Base-by-base conservation (phyloP, 2,329 filamentous ascomycete species). In the Metarhizium guizhouense region DNA sequence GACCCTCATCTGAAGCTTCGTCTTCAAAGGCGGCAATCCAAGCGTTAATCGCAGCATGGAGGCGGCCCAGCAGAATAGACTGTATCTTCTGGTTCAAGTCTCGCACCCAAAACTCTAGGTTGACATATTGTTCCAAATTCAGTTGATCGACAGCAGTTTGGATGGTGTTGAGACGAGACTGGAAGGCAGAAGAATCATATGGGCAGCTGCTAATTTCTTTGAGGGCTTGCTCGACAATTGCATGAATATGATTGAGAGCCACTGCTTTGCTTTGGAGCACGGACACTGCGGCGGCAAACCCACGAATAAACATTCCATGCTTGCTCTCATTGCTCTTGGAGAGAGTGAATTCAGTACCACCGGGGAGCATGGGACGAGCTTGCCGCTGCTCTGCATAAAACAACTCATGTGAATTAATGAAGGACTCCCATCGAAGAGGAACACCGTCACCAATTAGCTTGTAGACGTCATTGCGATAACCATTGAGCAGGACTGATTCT, bases 101-200 rank as follows among this genome's bases (percentile, higher is more conserved):
- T 38, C 85, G 80, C 11, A 99, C 94, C 93, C 94, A 99, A 63
- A 85, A 88, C 18, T 86, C 82, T 50, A 99, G 81, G 64, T 99
- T 99, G 57, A 94, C 87, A 63, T 96, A 99, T 65, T 94, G 93
- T 68, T 99, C 93, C 56, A 99, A 74, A 65, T 97, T 97, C 53
- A 99, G 81, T 73, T 96, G 92, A 75, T 99, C 95, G 42, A 99
- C 92, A 18, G 91, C 87, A 54, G 87, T 86, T 69, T 99, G 94
- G 54, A 99, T 91, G 1, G 83, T 83, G 67, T 95, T 89, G 20
- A 99, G 75, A 45, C 88, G 87, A 20, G 85, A 77, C 61, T 88
- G 86, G 68, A 99, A 95, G 10, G 87, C 83, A n/a, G 83, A 75
- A 6, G 84, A 79, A 50, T 90, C 87, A 67, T 96, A 99, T 1